Evolutionary conservation across 768 basidiomycete genomes (phyloP).

Genomic region (Suillus hirtellus): DNA sequence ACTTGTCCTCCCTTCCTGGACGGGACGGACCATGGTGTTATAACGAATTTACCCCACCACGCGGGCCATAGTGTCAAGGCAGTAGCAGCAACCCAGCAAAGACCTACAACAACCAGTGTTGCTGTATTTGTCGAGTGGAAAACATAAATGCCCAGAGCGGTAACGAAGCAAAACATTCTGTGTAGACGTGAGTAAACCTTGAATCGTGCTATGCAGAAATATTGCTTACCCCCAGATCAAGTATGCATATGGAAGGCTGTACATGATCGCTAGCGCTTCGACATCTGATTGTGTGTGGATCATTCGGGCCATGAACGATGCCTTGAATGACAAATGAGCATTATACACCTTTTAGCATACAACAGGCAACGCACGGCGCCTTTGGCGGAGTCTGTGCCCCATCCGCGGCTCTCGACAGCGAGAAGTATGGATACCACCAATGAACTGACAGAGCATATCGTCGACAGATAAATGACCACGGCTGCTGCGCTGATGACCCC

Average conservation of each 20-base stretch:
- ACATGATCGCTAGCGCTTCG: slow-evolving; percentile 32
- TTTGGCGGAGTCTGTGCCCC: slow-evolving; percentile 20
- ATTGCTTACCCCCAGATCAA: slow-evolving; percentile 30
- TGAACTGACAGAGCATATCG: slow-evolving; percentile 34
- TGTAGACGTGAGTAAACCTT: background rate
- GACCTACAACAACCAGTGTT: background rate
- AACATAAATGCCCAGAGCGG: slow-evolving; percentile 8
- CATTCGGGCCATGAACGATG: slow-evolving; percentile 23
- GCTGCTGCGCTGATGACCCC: slow-evolving; percentile 29
- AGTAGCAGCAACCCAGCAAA: slow-evolving; percentile 9
- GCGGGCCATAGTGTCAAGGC: slow-evolving; percentile 7
- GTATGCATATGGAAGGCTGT: slow-evolving; percentile 33
- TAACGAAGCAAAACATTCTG: slow-evolving; percentile 15
- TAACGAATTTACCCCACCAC: slow-evolving; percentile 1
- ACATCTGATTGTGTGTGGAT: slow-evolving; percentile 19
- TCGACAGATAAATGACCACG: slow-evolving; percentile 39
- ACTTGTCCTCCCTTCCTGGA: background rate
- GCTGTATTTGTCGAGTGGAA: background rate
- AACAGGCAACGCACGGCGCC: slow-evolving; percentile 30
- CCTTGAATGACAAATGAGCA: background rate
- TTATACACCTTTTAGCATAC: background rate
- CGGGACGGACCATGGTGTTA: background rate
- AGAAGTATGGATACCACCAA: slow-evolving; percentile 38
- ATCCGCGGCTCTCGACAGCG: slow-evolving; percentile 36
- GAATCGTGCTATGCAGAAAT: background rate